A percentile compares a stretch with the other conserved stretches of the same genome.
Evolutionary conservation across 257 asterid species (phyloP).

Genomic region (Fraxinus quadrangulata): DNA sequence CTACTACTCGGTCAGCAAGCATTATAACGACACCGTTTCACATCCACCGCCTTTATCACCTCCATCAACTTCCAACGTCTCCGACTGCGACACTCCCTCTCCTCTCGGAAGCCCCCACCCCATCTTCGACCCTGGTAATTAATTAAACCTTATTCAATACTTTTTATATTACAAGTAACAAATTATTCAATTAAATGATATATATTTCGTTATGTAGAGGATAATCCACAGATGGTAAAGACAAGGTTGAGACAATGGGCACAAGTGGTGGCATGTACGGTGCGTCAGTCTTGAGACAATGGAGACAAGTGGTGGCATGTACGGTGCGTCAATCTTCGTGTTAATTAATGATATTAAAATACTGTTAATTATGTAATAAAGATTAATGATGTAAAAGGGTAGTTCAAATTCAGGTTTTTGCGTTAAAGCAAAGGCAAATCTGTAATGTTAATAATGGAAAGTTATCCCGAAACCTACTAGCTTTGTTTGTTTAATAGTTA

Average conservation of each 20-base stretch:
- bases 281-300: slow-evolving; percentile 46
- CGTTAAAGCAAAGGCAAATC: neutral
- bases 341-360: slow-evolving; percentile 1
- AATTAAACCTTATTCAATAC: slow-evolving; percentile 4
- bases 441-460: neutral
- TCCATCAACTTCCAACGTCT: slow-evolving; percentile 32
- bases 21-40: slow-evolving; percentile 43
- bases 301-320: slow-evolving; percentile 86
- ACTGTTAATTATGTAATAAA: neutral
- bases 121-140: slow-evolving; percentile 57
- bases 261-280: slow-evolving; percentile 73
- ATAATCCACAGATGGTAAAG: slow-evolving; percentile 68
- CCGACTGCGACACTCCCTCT: slow-evolving; percentile 51
- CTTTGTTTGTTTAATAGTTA: slow-evolving; percentile 17
- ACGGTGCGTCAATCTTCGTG: slow-evolving; percentile 37
- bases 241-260: slow-evolving; percentile 79
- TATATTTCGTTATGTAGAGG: slow-evolving; percentile 35
- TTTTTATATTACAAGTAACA: too few relatives aligned
- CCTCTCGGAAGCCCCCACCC: slow-evolving; percentile 57
- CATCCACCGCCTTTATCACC: slow-evolving; percentile 28
- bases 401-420: neutral
- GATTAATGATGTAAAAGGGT: too few relatives aligned
- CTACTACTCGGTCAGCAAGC: slow-evolving; percentile 59
- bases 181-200: neutral
- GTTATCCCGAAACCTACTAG: slow-evolving; percentile 23